Base-by-base conservation (phyloP, 2,329 filamentous ascomycete genomes). In the Penicillium occitanis region DNA sequence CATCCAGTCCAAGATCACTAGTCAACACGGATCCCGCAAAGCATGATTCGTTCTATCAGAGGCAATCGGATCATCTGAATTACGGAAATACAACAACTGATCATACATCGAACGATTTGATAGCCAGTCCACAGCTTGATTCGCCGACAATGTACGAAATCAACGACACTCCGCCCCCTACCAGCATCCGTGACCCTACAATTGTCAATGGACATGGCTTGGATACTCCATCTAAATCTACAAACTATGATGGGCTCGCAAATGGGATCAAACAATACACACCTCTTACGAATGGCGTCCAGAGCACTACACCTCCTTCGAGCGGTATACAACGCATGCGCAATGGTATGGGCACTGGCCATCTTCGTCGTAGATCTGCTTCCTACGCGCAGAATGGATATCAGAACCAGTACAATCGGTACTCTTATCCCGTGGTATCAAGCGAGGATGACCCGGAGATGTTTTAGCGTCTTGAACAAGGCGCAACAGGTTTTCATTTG, bases 321-420 rank as follows among this genome's bases (percentile, higher is more conserved):
- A 66, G 51, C 50, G 58, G 64, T 7, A 55, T 61, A 42, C 46
- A 35, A 44, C 28, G 33, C 14, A 55, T 19, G 22, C 64, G 60
- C 19, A 46, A 58, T 44, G 60, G 53, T 13, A 51, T 53, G n/a
- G 25, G 28, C 1, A 42, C 30, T 17, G 64, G 58, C 3, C 30
- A 40, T n/a, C 22, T 63, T 5, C 44, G 51, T 7, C 28, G 61
- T 33, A 53, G 53, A 51, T 60, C 65, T 37, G 30, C 35, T 59
- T 66, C 65, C 10, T 46, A 66, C 14, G 30, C 33, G 6, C 44
- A 22, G n/a, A 66, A 66, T 62, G 60, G 65, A 50, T 63, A 53
- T 63, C 50, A 40, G n/a, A 63, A 60, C 11, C 60, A 60, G 33
- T 50, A 58, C 22, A 66, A 63, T 10, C 65, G 65, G n/a, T 66